A percentile compares a stretch with the other conserved stretches of the same genome.
Evolutionary conservation across 2,329 filamentous ascomycete genomes (phyloP).

Genomic region (Fonsecaea erecta): DNA sequence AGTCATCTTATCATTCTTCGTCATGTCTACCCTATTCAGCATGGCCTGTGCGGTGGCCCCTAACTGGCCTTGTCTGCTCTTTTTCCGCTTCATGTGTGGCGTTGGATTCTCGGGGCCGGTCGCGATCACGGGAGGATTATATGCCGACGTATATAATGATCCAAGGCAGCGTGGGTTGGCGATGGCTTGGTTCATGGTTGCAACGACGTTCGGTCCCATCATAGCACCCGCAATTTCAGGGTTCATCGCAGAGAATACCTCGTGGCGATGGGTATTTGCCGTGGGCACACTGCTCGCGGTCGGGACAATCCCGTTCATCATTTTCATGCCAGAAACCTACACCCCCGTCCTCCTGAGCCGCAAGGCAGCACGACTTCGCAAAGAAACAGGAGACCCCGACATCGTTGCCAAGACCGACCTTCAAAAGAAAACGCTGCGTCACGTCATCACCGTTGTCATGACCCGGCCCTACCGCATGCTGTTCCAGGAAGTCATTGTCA

Average conservation of each 20-base stretch:
- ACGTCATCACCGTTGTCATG: conserved; percentile 65
- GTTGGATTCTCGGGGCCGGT: conserved; percentile 49
- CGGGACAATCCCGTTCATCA: conserved; percentile 60
- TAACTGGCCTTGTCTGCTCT: conserved; percentile 46
- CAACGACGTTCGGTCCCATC: conserved; percentile 48
- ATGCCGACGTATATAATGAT: conserved; percentile 53
- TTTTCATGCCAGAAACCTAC: conserved; percentile 70
- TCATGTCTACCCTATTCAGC: conserved; percentile 47
- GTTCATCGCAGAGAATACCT: conserved; percentile 46
- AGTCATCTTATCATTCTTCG: conserved; percentile 57
- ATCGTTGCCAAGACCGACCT: conserved; percentile 66
- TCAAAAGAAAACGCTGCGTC: conserved; percentile 55
- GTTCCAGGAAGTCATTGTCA: conserved; percentile 72
- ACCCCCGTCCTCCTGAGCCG: conserved; percentile 62
- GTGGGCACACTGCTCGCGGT: conserved; percentile 69
- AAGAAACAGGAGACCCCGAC: conserved; percentile 56
- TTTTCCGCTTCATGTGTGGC: conserved; percentile 52
- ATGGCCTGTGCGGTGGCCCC: conserved; percentile 51
- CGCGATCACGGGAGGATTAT: conserved; percentile 52
- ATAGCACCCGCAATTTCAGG: conserved; percentile 53
- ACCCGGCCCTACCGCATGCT: conserved; percentile 75
- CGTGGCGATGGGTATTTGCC: conserved; percentile 57
- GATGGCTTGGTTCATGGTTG: conserved; percentile 51
- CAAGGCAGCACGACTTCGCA: conserved; percentile 63
- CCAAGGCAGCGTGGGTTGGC: conserved; percentile 46